Evolutionary conservation across 352 stramenopile genomes (phyloP).

Genomic region (Globisporangium echinulatum): DNA sequence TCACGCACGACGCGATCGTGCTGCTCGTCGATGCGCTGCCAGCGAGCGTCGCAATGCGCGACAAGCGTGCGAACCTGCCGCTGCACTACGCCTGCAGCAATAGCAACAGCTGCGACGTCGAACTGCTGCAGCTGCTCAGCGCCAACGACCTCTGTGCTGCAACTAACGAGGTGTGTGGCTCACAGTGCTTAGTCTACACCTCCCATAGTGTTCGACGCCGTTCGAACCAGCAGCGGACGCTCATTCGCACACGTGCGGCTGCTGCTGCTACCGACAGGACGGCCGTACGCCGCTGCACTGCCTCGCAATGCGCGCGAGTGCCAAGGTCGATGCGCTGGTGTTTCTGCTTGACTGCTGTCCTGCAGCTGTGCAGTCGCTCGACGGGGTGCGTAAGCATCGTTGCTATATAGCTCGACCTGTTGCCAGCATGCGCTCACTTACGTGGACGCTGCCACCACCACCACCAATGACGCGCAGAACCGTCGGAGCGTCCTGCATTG

Average conservation of each 20-base stretch:
- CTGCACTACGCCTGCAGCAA: constrained; percentile 43
- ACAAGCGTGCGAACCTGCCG: constrained; percentile 35
- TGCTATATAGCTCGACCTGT: no score
- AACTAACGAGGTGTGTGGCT: constrained; percentile 28
- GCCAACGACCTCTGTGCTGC: constrained; percentile 24
- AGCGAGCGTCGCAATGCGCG: constrained; percentile 25
- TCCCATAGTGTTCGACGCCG: no score
- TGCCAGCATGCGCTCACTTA: no score
- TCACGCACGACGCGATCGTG: constrained; percentile 32
- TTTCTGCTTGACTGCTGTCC: constrained; percentile 30
- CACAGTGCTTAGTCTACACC: no score
- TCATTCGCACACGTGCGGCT: background rate
- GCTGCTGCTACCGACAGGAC: constrained; percentile 13
- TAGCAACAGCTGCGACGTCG: constrained; percentile 23
- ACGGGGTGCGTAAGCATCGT: constrained; percentile 21
- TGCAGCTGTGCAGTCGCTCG: constrained; percentile 21
- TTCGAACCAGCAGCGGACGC: no score
- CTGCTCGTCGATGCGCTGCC: constrained; percentile 27
- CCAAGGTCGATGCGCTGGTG: constrained; percentile 29
- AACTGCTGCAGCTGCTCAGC: constrained; percentile 33
- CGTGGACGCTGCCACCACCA: no score
- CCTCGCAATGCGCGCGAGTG: constrained; percentile 17
- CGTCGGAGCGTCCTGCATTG: constrained; percentile 51
- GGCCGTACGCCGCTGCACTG: constrained; percentile 43
- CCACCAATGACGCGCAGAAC: constrained; percentile 14